These are phyloP conservation scores for Botrytis fabae DNA, from an alignment of 2,329 filamentous ascomycete species.

Conservation along the genomic window DNA sequence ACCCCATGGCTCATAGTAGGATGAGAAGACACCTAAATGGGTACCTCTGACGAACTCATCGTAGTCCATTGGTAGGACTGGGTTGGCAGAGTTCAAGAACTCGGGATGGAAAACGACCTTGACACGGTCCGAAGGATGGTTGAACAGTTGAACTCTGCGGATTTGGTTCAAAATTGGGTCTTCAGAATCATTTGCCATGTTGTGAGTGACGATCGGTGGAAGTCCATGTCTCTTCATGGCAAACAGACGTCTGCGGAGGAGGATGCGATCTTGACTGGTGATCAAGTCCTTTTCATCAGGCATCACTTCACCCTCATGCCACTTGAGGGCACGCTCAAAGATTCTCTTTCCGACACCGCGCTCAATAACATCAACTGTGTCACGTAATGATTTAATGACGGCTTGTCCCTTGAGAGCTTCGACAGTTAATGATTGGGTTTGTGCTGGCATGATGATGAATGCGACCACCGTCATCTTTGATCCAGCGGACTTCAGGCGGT, in stretches of 20 bases:
- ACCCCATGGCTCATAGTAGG: conserved; percentile 99
- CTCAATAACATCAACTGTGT: conserved; percentile 91
- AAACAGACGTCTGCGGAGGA: conserved; percentile 87
- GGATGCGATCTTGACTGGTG: conserved; percentile 85
- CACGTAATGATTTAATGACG: conserved; percentile 91
- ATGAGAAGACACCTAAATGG: conserved; percentile 91
- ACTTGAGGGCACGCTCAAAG: conserved; percentile 90
- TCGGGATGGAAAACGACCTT: conserved; percentile 98
- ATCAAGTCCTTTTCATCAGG: conserved; percentile 97
- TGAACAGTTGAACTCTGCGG: conserved; percentile 93
- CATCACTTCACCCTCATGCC: conserved; percentile 91
- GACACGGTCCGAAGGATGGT: conserved; percentile 90
- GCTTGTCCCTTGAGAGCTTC: conserved; percentile 96
- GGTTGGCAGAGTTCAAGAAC: conserved; percentile 94
- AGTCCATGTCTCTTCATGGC: conserved; percentile 92
- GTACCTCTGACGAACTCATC: conserved; percentile 98
- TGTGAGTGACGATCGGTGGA: conserved; percentile 96
- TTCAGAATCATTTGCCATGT: conserved; percentile 93
- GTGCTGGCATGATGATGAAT: conserved; percentile 98
- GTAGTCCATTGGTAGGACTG: conserved; percentile 92
- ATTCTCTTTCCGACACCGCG: conserved; percentile 88
- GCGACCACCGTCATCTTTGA: conserved; percentile 94
- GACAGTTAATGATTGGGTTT: conserved; percentile 91
- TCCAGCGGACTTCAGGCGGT: conserved; percentile 79
- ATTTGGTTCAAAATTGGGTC: conserved; percentile 96